Percentiles rank a stretch among this genome's conserved stretches.
Conservation (phyloP, 192 early-diverging fungal genomes). For the Entomortierella parvispora region DNA sequence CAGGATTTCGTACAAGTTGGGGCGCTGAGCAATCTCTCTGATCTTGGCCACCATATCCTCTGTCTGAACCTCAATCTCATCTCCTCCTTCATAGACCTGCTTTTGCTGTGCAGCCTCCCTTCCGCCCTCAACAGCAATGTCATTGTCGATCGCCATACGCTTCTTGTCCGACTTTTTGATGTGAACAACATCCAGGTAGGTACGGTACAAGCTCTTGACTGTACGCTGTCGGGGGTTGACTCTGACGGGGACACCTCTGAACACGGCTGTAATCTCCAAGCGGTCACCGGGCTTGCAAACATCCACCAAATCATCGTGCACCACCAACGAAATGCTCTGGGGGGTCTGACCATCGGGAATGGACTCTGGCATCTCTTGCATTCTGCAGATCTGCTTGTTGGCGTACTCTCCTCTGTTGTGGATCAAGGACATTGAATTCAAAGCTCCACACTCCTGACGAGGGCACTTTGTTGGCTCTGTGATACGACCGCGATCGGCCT, state of each 20-base stretch:
- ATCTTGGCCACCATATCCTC: constrained; percentile 57
- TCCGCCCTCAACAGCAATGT: constrained; percentile 36
- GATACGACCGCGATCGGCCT: constrained; percentile 89
- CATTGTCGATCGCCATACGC: constrained; percentile 64
- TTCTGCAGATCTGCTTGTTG: constrained; percentile 91
- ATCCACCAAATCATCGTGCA: constrained; percentile 97
- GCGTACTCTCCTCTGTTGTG: constrained; percentile 96
- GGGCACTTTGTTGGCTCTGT: constrained; percentile 87
- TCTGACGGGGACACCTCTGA: constrained; percentile 91
- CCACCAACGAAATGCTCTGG: constrained; percentile 90
- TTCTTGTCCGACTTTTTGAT: constrained; percentile 83
- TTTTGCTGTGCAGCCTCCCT: constrained; percentile 12
- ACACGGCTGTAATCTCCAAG: constrained; percentile 94
- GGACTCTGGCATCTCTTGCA: constrained; percentile 96
- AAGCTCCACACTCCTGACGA: constrained; percentile 77
- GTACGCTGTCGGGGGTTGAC: constrained; percentile 89
- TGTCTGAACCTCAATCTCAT: constrained; percentile 51
- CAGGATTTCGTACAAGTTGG: constrained; percentile 84
- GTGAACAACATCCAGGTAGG: constrained; percentile 96
- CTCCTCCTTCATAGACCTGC: constrained; percentile 28
- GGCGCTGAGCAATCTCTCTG: constrained; percentile 65
- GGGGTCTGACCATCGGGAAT: constrained; percentile 99
- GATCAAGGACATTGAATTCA: constrained; percentile 87
- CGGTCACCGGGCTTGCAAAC: constrained; percentile 93
- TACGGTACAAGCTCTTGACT: constrained; percentile 92